phyloP scores from a whole-genome alignment of 768 basidiomycete genomes.

The Tricholoma sp. region DNA sequence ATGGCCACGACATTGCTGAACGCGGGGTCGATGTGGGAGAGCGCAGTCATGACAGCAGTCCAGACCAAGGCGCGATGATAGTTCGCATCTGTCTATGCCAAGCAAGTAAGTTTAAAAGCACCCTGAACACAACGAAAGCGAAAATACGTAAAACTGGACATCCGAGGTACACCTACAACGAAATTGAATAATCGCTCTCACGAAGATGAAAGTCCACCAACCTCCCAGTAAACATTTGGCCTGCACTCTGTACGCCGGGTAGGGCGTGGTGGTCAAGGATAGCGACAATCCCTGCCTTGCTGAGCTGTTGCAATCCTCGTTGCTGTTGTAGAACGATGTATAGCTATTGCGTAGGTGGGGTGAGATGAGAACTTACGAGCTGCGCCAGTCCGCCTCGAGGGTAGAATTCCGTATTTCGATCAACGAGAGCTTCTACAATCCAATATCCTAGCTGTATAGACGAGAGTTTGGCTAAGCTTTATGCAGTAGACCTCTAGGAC shows the following conservation, averaged over 20 bases:
- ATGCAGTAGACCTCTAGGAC: neutral
- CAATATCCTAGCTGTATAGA: slow-evolving; percentile 67
- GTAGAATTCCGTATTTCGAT: slow-evolving; percentile 55
- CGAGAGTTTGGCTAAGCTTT: neutral
- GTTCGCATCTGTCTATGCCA: slow-evolving; percentile 55
- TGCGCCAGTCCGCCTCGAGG: slow-evolving; percentile 65
- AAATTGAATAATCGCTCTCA: neutral
- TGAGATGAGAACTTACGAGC: slow-evolving; percentile 41
- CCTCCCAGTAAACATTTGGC: slow-evolving; percentile 68
- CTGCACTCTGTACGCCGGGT: slow-evolving; percentile 60
- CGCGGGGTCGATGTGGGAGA: slow-evolving; percentile 64
- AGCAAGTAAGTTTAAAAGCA: neutral
- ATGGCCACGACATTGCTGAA: slow-evolving; percentile 66
- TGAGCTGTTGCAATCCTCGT: slow-evolving; percentile 56
- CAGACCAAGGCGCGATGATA: slow-evolving; percentile 77
- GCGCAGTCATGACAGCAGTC: slow-evolving; percentile 73
- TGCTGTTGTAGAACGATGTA: slow-evolving; percentile 32
- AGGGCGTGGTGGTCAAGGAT: slow-evolving; percentile 68
- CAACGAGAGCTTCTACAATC: slow-evolving; percentile 71
- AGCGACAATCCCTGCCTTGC: slow-evolving; percentile 55
- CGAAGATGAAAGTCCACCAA: slow-evolving; percentile 20
- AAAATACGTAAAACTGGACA: slow-evolving; percentile 67
- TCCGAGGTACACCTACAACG: slow-evolving; percentile 54
- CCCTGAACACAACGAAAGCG: neutral
- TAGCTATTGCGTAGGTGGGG: neutral